Evolutionary conservation across 73 alveolate genomes (phyloP), one percentile per base, ranked within the genome.

Genomic region (Symbiodinium natans): DNA sequence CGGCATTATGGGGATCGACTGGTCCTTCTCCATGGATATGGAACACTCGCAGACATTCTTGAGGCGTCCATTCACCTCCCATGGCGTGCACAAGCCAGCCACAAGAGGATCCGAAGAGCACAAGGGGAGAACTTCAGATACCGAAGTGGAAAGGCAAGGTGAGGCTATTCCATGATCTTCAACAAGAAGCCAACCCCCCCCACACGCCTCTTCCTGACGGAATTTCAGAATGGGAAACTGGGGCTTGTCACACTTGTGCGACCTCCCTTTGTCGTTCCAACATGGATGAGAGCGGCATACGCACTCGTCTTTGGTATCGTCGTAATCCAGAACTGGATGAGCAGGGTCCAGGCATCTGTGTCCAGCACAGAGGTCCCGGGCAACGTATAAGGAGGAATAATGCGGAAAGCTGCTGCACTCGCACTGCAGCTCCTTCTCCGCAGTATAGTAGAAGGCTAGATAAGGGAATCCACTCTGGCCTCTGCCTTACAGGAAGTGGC

Each of bases 1-100:
- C 23, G 68, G 71, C 23, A 88, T 56, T 17, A 88, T 10, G 43
- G 95, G 95, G 59, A 63, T n/a, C 19, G 95, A 39, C 41, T 88
- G 95, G 71, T 88, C 95, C 86, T 88, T 88, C 68, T 88, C 95
- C 95, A 88, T 88, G 40, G 95, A 88, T 21, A 88, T 88, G 39
- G 84, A 48, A 34, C 95, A 88, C 71, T 88, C 86, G 43, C 95
- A 88, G 15, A 88, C 86, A 11, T 27, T 56, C 74, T 88, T 36
- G 63, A 88, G 43, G 46, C 86, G 85, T 31, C 95, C 95, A 13
- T 63, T 68, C 43, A 63, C 95, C 95, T 88, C 74, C n/a, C 85
- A n/a, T n/a, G 31, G 19, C 17, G 40, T 2, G 40, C 89, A 17
- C 38, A 10, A 39, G 33, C 41, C 0, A 52, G 21, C 0, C 68